Conservation (phyloP, 2,329 filamentous ascomycete genomes). For the Cordyceps fumosorosea region DNA sequence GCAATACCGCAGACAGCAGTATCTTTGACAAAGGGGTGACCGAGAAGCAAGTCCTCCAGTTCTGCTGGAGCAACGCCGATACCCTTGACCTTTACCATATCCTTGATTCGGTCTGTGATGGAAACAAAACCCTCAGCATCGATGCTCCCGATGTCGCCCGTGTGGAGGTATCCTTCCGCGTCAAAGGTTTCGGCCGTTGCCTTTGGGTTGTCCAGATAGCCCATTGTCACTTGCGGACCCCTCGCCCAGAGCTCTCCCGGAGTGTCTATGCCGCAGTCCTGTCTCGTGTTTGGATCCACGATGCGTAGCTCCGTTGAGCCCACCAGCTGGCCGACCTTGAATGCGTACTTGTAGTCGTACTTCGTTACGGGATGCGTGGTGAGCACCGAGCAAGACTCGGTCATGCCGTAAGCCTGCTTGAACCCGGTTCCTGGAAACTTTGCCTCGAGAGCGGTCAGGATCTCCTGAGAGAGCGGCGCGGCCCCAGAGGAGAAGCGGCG, state of each 20-base stretch:
- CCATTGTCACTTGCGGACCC: conserved; percentile 38
- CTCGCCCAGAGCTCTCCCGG: conserved; percentile 42
- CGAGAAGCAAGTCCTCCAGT: conserved; percentile 55
- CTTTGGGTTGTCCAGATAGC: conserved; percentile 37
- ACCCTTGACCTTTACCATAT: conserved; percentile 63
- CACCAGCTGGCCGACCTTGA: conserved; percentile 49
- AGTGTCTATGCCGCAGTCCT: conserved; percentile 43
- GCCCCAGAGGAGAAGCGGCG: conserved; percentile 53
- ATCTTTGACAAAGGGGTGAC: conserved; percentile 50
- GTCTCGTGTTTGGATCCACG: conserved; percentile 40
- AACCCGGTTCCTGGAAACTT: conserved; percentile 55
- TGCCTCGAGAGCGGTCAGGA: conserved; percentile 47
- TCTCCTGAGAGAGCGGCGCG: conserved; percentile 50
- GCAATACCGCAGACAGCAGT: conserved; percentile 47
- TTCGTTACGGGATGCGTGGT: conserved; percentile 52
- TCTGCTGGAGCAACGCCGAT: conserved; percentile 57
- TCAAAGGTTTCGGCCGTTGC: conserved; percentile 45
- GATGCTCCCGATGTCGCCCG: conserved; percentile 50
- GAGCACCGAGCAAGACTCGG: conserved; percentile 57
- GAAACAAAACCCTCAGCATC: conserved; percentile 49
- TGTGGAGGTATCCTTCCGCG: conserved; percentile 50
- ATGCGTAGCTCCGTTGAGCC: conserved; percentile 55
- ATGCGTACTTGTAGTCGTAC: conserved; percentile 51
- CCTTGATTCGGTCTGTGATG: conserved; percentile 58
- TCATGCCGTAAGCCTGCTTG: conserved; percentile 61